Percentiles rank a stretch among this genome's conserved stretches.
Evolutionary conservation across 345 rosid species (phyloP).

Genomic region (Populus tremula): DNA sequence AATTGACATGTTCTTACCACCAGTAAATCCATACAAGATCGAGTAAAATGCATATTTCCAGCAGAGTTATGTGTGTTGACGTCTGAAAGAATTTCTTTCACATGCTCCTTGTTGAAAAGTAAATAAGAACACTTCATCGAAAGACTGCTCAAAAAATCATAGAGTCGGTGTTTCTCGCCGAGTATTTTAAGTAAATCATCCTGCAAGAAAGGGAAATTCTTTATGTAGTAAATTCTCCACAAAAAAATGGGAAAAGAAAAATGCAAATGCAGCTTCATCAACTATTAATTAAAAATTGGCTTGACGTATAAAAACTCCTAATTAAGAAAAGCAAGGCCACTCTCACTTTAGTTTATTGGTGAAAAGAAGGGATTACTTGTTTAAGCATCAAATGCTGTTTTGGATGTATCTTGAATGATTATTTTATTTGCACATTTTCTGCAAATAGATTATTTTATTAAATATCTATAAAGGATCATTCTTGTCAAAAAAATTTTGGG

Average conservation of each 20-base stretch:
- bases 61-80: constrained; percentile 57
- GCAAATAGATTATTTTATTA: background rate
- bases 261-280: background rate
- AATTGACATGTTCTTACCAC: constrained; percentile 60
- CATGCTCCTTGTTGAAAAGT: constrained; percentile 85
- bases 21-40: constrained; percentile 81
- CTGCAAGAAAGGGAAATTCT: constrained; percentile 43
- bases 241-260: background rate
- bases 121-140: constrained; percentile 84
- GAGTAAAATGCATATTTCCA: constrained; percentile 43
- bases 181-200: constrained; percentile 87
- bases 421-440: background rate
- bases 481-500: background rate
- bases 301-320: background rate
- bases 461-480: background rate
- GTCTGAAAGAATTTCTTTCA: constrained; percentile 71
- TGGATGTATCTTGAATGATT: background rate
- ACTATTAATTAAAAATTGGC: background rate
- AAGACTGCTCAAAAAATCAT: constrained; percentile 76
- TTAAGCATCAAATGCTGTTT: background rate
- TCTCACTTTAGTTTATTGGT: background rate
- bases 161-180: constrained; percentile 79
- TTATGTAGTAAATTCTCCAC: background rate
- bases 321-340: background rate
- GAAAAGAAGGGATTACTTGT: background rate